These are phyloP conservation scores for Solanum gracilifrons DNA, from an alignment of 257 asterid genomes.

Conservation along the genomic window DNA sequence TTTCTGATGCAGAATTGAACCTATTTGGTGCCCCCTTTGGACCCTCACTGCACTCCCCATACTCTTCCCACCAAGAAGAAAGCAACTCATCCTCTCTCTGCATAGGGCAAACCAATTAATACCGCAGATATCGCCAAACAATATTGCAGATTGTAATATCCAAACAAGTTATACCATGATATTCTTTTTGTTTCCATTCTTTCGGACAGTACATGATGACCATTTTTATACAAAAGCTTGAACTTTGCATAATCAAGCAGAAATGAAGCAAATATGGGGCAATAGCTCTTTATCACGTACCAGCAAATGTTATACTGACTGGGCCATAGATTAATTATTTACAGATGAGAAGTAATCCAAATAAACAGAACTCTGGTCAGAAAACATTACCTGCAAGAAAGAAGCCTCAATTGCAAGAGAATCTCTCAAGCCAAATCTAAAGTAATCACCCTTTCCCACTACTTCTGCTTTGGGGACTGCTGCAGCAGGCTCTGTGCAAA, in stretches of 20 bases:
- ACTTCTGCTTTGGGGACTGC: conserved; percentile 70
- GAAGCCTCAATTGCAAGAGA: conserved; percentile 97
- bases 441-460: conserved; percentile 86
- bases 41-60: conserved; percentile 95
- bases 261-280: background rate
- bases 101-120: background rate
- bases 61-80: conserved; percentile 92
- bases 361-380: background rate
- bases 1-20: conserved; percentile 14
- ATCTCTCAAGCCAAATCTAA: conserved; percentile 95
- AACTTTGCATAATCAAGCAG: background rate
- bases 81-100: conserved; percentile 94
- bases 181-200: background rate
- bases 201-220: background rate
- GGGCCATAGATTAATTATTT: background rate
- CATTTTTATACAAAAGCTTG: background rate
- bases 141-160: background rate
- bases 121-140: background rate
- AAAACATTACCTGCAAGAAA: conserved; percentile 67
- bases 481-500: conserved; percentile 70
- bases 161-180: background rate
- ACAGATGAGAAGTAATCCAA: background rate
- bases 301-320: background rate
- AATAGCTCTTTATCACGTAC: background rate
- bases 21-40: conserved; percentile 43